A percentile compares a stretch with the other conserved stretches of the same genome.
Evolutionary conservation across 352 stramenopile genomes (phyloP).

Genomic region (Globisporangium nodosum): DNA sequence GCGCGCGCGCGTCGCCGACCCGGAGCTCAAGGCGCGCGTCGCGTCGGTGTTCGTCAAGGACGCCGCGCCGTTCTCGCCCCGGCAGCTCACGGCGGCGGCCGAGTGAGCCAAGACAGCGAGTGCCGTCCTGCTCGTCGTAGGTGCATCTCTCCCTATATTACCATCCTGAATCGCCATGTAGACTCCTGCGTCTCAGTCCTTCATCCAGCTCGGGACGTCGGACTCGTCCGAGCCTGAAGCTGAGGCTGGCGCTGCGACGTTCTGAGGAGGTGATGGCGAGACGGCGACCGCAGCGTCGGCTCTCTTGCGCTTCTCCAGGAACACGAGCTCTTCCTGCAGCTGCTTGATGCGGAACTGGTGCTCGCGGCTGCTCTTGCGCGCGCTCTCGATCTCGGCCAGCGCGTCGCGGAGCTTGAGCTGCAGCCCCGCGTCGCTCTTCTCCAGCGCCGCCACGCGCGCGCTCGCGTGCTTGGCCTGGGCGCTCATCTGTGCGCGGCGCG

Average conservation of each 20-base stretch:
- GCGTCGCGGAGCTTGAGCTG: slow-evolving; percentile 39
- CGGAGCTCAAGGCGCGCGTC: slow-evolving; percentile 36
- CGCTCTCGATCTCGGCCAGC: slow-evolving; percentile 34
- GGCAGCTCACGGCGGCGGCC: slow-evolving; percentile 14
- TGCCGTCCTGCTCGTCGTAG: not conserved
- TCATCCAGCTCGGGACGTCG: slow-evolving; percentile 38
- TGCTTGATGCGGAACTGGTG: slow-evolving; percentile 60
- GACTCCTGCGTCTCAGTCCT: slow-evolving; percentile 13
- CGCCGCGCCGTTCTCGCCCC: slow-evolving; percentile 16
- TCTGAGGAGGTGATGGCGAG: not conserved
- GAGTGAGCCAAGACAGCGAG: not conserved
- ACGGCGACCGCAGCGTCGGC: not conserved
- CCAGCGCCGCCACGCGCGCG: slow-evolving; percentile 27
- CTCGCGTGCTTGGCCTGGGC: slow-evolving; percentile 50
- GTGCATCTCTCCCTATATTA: not conserved
- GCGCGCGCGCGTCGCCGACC: slow-evolving; percentile 19
- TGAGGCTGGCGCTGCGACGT: not conserved
- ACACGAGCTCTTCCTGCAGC: slow-evolving; percentile 64
- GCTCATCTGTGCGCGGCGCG: slow-evolving; percentile 26
- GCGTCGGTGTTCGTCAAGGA: slow-evolving; percentile 25
- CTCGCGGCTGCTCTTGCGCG: slow-evolving; percentile 45
- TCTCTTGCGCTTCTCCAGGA: slow-evolving; percentile 46
- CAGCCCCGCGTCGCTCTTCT: slow-evolving; percentile 21
- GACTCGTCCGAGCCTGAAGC: slow-evolving; percentile 7
- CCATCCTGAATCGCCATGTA: not conserved